Conservation (phyloP, 1,139 yeast genomes). For the Trichomonascaceae sp. region DNA sequence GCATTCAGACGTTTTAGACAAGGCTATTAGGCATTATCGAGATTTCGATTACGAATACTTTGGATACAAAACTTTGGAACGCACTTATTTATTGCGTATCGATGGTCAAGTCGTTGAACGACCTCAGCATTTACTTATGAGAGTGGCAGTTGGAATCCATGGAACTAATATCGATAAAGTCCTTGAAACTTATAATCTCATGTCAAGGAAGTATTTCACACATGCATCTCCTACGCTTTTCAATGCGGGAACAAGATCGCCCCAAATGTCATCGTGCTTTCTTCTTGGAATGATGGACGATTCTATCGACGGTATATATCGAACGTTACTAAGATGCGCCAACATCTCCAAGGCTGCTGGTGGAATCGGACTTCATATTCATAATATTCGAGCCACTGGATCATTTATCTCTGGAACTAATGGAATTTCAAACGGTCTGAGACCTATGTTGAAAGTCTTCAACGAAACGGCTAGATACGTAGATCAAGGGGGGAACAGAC, state of each 20-base stretch:
- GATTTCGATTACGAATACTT: slow-evolving; percentile 55
- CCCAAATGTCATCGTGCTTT: slow-evolving; percentile 88
- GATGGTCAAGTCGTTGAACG: slow-evolving; percentile 77
- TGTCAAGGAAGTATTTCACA: slow-evolving; percentile 79
- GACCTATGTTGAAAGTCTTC: slow-evolving; percentile 86
- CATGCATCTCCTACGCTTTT: slow-evolving; percentile 88
- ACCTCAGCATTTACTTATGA: slow-evolving; percentile 85
- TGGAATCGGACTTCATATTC: slow-evolving; percentile 81
- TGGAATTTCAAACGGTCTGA: slow-evolving; percentile 82
- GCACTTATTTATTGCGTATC: slow-evolving; percentile 69
- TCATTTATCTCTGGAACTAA: slow-evolving; percentile 85
- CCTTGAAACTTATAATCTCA: slow-evolving; percentile 72
- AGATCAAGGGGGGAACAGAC: slow-evolving; percentile 90
- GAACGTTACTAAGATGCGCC: slow-evolving; percentile 80
- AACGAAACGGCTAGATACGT: slow-evolving; percentile 90
- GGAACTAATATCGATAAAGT: slow-evolving; percentile 66
- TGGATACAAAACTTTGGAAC: slow-evolving; percentile 82
- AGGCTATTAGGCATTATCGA: slow-evolving; percentile 58
- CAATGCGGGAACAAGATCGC: slow-evolving; percentile 84
- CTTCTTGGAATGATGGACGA: slow-evolving; percentile 84
- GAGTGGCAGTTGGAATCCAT: slow-evolving; percentile 86
- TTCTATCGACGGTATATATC: slow-evolving; percentile 85
- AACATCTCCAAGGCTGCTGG: slow-evolving; percentile 86
- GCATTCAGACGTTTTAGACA: slow-evolving; percentile 51
- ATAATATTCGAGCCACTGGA: slow-evolving; percentile 79